phyloP scores from a whole-genome alignment of 2,329 filamentous ascomycete species.

The Biscogniauxia marginata region DNA sequence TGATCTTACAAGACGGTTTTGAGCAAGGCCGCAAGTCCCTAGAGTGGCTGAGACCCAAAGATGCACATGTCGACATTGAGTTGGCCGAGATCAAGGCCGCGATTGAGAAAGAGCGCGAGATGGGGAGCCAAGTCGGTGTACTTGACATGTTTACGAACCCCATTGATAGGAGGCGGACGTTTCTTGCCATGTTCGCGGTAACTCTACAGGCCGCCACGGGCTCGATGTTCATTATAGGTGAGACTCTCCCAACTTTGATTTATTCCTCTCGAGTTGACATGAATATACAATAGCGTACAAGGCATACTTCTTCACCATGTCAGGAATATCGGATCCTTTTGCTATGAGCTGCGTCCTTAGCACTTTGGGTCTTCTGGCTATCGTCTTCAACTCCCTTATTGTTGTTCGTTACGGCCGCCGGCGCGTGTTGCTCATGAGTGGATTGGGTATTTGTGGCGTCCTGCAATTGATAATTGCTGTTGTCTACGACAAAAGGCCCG shows the following conservation, averaged over 20 bases:
- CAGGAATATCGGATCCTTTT: slow-evolving; percentile 47
- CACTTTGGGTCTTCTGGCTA: slow-evolving; percentile 47
- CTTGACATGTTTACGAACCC: slow-evolving; percentile 46
- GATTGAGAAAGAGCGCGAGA: slow-evolving; percentile 34
- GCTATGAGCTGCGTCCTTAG: slow-evolving; percentile 51
- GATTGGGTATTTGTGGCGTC: slow-evolving; percentile 46
- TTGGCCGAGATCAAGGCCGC: slow-evolving; percentile 34
- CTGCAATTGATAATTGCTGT: slow-evolving; percentile 51
- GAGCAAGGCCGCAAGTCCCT: slow-evolving; percentile 36
- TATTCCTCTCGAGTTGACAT: not conserved
- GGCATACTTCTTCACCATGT: slow-evolving; percentile 57
- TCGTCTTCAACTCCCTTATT: slow-evolving; percentile 47
- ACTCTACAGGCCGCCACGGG: slow-evolving; percentile 45
- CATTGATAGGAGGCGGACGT: slow-evolving; percentile 42
- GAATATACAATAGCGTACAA: slow-evolving; percentile 37
- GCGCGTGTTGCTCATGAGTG: slow-evolving; percentile 46
- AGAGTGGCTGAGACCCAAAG: slow-evolving; percentile 35
- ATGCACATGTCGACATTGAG: slow-evolving; percentile 32
- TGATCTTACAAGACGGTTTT: slow-evolving; percentile 26
- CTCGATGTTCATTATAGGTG: slow-evolving; percentile 45
- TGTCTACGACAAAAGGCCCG: slow-evolving; percentile 42
- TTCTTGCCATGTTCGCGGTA: slow-evolving; percentile 41
- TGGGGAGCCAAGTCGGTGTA: slow-evolving; percentile 35
- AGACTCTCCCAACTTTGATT: not conserved
- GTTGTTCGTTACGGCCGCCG: slow-evolving; percentile 49